phyloP scores from a whole-genome alignment of 257 asterid genomes.

The Penstemon eatonii region DNA sequence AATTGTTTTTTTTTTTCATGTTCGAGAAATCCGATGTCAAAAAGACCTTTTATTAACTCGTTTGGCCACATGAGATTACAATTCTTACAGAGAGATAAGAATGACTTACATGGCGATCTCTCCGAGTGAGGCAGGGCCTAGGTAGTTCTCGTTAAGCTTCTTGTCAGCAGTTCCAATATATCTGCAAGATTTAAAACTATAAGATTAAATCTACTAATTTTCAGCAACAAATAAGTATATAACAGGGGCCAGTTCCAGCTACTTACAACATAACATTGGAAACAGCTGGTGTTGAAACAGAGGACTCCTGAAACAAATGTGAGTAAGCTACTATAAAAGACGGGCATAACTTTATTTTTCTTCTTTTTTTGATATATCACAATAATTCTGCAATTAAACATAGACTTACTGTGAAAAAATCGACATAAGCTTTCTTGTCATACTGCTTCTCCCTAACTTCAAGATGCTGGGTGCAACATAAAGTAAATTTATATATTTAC shows the following conservation, averaged over 20 bases:
- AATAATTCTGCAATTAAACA: neutral
- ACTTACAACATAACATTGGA: constrained; percentile 88
- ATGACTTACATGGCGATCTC: constrained; percentile 71
- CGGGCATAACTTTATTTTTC: too few relatives aligned
- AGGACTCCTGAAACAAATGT: constrained; percentile 50
- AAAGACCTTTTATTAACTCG: too few relatives aligned
- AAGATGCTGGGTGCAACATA: constrained; percentile 54
- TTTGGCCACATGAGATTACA: neutral
- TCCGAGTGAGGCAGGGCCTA: constrained; percentile 85
- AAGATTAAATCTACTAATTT: constrained; percentile 6
- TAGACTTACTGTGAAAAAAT: constrained; percentile 71
- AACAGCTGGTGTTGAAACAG: constrained; percentile 53
- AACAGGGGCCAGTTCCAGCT: constrained; percentile 2
- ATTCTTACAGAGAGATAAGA: neutral
- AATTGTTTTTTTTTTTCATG: neutral
- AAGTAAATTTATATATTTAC: neutral
- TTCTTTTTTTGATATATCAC: neutral
- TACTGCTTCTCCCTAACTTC: constrained; percentile 98
- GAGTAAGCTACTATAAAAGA: neutral
- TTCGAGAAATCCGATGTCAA: neutral
- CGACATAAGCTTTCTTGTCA: constrained; percentile 74
- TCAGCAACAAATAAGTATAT: constrained; percentile 6
- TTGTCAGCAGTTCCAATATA: constrained; percentile 84
- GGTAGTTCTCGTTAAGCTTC: constrained; percentile 68
- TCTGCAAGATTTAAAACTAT: constrained; percentile 41